Evolutionary conservation across 495 filamentous ascomycete species (phyloP), one percentile per base, ranked within the genome.

Genomic region (Aspergillus campestris): DNA sequence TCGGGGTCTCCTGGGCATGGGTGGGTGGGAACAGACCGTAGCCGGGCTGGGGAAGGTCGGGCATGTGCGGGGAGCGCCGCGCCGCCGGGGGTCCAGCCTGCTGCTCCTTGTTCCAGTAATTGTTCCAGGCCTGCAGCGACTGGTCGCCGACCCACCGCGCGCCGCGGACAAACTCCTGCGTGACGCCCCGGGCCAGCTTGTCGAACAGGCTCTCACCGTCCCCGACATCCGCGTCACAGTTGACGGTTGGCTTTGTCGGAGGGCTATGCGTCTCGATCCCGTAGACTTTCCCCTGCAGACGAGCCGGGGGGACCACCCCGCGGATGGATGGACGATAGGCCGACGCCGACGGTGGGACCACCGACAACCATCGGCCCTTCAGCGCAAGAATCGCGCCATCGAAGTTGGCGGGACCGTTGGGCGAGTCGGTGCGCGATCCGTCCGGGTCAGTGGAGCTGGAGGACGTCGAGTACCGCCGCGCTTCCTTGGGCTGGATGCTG

Each of bases 141-240:
- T 94, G 86, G 52, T 86, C 88, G 6, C 84, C 84, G 58, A 92
- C 80, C 83, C 86, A 94, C 49, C 81, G 84, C 13, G 88, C 88
- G 18, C 87, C 85, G 53, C 84, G 84, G 42, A 98, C 84, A n/a
- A 94, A 66, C 55, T 92, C 89, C 57, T 96, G 91, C 0, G 92
- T 84, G 2, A 89, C 86, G 57, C 90, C 88, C 52, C 90, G 75
- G 52, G 89, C 83, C 34, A 95, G 72, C 50, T 88, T 86, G 60
- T 91, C 88, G 48, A 95, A 70, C 34, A 95, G 70, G 34, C 86
- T 82, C 56, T 92, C 89, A 2, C 81, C 78, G 30, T 89, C 80
- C 6, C 85, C 86, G 4, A 83, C 79, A 47, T 95, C 89, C 8
- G 87, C 79, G 7, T 78, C 77, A 47, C 87, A 86, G 29, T 76